Conservation (phyloP, 352 stramenopile species). For the Phytophthora europaea region DNA sequence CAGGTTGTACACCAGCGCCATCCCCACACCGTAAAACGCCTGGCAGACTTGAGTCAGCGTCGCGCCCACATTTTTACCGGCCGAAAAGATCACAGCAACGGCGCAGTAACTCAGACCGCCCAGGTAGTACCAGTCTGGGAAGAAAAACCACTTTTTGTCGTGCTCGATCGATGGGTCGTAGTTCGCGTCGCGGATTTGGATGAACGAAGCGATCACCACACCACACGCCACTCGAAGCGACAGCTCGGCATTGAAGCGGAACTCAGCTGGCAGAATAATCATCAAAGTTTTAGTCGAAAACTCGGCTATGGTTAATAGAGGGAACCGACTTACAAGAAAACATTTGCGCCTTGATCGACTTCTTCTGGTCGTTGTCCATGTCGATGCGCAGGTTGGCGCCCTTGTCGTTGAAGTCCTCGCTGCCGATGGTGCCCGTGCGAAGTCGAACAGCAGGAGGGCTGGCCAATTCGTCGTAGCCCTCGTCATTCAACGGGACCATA, state of each 20-base stretch:
- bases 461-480: constrained; percentile 32
- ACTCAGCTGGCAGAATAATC: constrained; percentile 51
- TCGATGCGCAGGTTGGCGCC: constrained; percentile 77
- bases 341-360: constrained; percentile 57
- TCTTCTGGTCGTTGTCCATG: constrained; percentile 67
- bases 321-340: constrained; percentile 56
- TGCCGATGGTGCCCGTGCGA: constrained; percentile 60
- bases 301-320: neutral
- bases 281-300: neutral
- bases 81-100: constrained; percentile 81
- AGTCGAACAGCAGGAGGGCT: constrained; percentile 48
- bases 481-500: constrained; percentile 39
- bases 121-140: constrained; percentile 71
- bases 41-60: constrained; percentile 79
- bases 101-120: constrained; percentile 75
- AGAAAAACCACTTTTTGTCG: constrained; percentile 80
- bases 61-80: constrained; percentile 74
- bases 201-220: constrained; percentile 74
- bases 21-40: constrained; percentile 80
- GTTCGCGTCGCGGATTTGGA: constrained; percentile 66
- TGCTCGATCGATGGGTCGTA: constrained; percentile 54
- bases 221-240: constrained; percentile 72
- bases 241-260: constrained; percentile 75
- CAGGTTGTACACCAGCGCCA: constrained; percentile 85
- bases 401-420: constrained; percentile 72